Conservation (phyloP, 768 basidiomycete genomes). For the Amanita inopinata region DNA sequence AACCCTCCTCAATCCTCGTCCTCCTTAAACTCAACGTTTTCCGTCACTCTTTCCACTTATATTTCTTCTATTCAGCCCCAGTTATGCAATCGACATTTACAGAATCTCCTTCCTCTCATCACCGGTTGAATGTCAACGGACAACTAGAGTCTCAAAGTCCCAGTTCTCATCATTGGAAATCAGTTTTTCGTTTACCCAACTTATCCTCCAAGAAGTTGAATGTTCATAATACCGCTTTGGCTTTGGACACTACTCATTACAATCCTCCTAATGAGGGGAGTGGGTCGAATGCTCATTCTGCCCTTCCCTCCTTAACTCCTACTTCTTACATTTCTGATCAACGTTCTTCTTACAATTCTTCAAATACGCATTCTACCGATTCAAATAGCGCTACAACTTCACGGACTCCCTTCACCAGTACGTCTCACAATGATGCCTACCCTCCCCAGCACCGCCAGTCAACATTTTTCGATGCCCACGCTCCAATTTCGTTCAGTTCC, state of each 20-base stretch:
- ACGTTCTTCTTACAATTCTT: conserved; percentile 72
- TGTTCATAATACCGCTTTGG: conserved; percentile 30
- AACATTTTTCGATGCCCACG: conserved; percentile 31
- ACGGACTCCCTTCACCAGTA: conserved; percentile 18
- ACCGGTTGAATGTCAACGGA: conserved; percentile 13
- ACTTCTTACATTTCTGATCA: conserved; percentile 48
- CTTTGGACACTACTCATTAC: conserved; percentile 41
- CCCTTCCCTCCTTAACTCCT: conserved; percentile 44
- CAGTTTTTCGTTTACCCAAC: conserved; percentile 61
- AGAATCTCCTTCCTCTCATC: conserved; percentile 15
- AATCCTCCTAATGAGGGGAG: conserved; percentile 21
- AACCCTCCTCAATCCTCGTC: conserved; percentile 7
- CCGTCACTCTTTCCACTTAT: conserved; percentile 11
- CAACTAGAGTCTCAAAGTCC: conserved; percentile 22
- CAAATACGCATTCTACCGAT: conserved; percentile 66
- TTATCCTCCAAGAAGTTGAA: conserved; percentile 52
- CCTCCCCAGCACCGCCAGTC: conserved; percentile 21
- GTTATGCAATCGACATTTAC: conserved; percentile 15
- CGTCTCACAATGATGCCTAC: conserved; percentile 14
- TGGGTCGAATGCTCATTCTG: conserved; percentile 28
- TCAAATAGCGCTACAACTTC: conserved; percentile 35
- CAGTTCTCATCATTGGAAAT: conserved; percentile 54
- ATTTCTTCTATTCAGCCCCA: conserved; percentile 17
- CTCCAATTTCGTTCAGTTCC: conserved; percentile 16
- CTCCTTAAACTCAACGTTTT: conserved; percentile 12